phyloP scores from a whole-genome alignment of 257 asterid species.

The Solanum rostratum region DNA sequence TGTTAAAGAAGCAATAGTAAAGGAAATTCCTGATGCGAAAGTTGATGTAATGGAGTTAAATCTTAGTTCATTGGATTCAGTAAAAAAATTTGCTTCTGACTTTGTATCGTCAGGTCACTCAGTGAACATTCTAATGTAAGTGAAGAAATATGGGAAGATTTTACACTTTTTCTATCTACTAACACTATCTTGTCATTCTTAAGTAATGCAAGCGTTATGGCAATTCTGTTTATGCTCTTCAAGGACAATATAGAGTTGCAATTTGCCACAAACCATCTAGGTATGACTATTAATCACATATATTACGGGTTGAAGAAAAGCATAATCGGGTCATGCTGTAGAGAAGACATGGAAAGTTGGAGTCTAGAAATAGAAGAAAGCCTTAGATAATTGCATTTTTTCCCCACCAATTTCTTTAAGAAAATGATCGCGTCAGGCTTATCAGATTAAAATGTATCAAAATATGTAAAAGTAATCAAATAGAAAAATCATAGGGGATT shows the following conservation, averaged over 20 bases:
- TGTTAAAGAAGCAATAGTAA: too few relatives aligned
- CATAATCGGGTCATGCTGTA: not conserved
- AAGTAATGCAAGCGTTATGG: too few relatives aligned
- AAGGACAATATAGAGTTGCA: too few relatives aligned
- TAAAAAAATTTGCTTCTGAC: slow-evolving; percentile 47
- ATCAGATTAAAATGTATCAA: not conserved
- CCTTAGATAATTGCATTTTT: not conserved
- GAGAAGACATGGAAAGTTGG: not conserved
- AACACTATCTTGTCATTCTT: too few relatives aligned
- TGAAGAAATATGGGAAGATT: not conserved
- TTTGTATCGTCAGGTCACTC: slow-evolving; percentile 53
- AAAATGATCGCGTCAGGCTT: not conserved
- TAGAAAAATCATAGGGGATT: not conserved
- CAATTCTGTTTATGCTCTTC: too few relatives aligned
- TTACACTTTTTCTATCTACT: too few relatives aligned
- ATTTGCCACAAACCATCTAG: too few relatives aligned
- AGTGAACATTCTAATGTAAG: slow-evolving; percentile 70
- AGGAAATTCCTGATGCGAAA: too few relatives aligned
- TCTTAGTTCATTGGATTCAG: too few relatives aligned
- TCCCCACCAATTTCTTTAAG: not conserved
- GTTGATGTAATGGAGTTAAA: too few relatives aligned
- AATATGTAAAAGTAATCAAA: not conserved
- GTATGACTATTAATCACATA: too few relatives aligned
- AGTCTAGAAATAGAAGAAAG: not conserved
- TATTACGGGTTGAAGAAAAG: too few relatives aligned